phyloP scores from a whole-genome alignment of 2,329 filamentous ascomycete genomes.

The Juglanconis sp. region DNA sequence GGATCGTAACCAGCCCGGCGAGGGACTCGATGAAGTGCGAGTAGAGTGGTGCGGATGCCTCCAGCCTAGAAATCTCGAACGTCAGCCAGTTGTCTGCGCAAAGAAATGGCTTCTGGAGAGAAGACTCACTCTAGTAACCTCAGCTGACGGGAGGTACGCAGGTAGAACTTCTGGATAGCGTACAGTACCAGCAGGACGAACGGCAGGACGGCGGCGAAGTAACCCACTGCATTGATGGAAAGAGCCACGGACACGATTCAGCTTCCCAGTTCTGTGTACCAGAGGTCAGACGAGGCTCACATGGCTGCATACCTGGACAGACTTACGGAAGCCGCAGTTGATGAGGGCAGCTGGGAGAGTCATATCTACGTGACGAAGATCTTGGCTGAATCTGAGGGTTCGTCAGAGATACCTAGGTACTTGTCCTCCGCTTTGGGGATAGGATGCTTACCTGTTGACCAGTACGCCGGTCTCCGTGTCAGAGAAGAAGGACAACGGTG shows the following conservation, averaged over 20 bases:
- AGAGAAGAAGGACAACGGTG: conserved; percentile 21
- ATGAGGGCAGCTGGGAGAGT: conserved; percentile 3
- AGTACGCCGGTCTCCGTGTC: conserved; percentile 20
- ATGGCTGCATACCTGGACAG: neutral
- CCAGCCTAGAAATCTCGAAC: conserved; percentile 11
- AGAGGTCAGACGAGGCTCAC: neutral
- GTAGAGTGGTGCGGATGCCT: conserved; percentile 3
- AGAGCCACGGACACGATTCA: conserved; percentile 6
- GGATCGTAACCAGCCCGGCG: conserved; percentile 44
- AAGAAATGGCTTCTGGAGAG: conserved; percentile 39
- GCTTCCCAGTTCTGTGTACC: neutral
- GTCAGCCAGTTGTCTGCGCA: neutral
- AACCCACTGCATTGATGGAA: neutral
- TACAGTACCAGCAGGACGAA: conserved; percentile 43
- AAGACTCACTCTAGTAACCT: conserved; percentile 52
- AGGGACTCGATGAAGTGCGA: conserved; percentile 39
- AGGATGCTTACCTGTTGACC: conserved; percentile 11
- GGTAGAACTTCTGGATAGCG: conserved; percentile 50
- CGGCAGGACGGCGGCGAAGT: conserved; percentile 40
- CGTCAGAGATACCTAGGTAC: neutral
- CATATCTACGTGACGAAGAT: conserved; percentile 8
- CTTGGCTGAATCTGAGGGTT: conserved; percentile 7
- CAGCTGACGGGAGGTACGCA: conserved; percentile 56
- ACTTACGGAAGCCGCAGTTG: conserved; percentile 4
- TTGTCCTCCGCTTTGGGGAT: no score